A percentile compares a stretch with the other conserved stretches of the same genome.
Conservation (phyloP, 805 yeast species). For the Metschnikowia koreensis region DNA sequence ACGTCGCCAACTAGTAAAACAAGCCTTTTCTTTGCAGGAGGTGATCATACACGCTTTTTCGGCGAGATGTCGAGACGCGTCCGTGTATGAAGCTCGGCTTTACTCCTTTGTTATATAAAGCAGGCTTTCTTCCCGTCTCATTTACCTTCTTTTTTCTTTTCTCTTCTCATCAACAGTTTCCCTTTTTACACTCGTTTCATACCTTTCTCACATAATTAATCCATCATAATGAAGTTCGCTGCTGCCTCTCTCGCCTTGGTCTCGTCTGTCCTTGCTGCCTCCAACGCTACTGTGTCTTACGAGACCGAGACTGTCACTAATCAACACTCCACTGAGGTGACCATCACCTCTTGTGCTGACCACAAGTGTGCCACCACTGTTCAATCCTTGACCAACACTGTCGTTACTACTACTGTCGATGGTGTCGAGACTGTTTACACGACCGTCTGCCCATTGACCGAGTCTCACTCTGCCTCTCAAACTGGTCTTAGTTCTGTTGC, state of each 20-base stretch:
- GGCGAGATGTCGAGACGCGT: slow-evolving; percentile 2
- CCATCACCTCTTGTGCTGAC: slow-evolving; percentile 27
- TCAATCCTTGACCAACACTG: slow-evolving; percentile 14
- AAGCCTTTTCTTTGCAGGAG: neutral
- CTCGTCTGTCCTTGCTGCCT: slow-evolving; percentile 23
- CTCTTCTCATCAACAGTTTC: neutral
- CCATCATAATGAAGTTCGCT: slow-evolving; percentile 23
- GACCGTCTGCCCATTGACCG: slow-evolving; percentile 19
- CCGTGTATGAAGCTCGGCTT: neutral
- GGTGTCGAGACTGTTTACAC: slow-evolving; percentile 26
- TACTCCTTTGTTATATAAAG: neutral
- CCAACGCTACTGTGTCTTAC: slow-evolving; percentile 18
- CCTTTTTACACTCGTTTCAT: neutral
- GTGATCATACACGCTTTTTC: neutral
- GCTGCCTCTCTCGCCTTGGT: slow-evolving; percentile 20
- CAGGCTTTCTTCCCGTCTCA: neutral
- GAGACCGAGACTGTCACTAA: slow-evolving; percentile 20
- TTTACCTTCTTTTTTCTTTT: neutral
- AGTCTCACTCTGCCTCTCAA: slow-evolving; percentile 15
- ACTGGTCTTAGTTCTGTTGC: slow-evolving; percentile 7
- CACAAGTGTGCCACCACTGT: slow-evolving; percentile 21
- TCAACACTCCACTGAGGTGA: slow-evolving; percentile 26
- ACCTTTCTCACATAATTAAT: slow-evolving; percentile 1
- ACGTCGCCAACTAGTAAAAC: slow-evolving; percentile 2
- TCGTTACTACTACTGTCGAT: slow-evolving; percentile 25